Conservation (phyloP, 1,139 yeast species). For the Yamadazyma friedrichii region DNA sequence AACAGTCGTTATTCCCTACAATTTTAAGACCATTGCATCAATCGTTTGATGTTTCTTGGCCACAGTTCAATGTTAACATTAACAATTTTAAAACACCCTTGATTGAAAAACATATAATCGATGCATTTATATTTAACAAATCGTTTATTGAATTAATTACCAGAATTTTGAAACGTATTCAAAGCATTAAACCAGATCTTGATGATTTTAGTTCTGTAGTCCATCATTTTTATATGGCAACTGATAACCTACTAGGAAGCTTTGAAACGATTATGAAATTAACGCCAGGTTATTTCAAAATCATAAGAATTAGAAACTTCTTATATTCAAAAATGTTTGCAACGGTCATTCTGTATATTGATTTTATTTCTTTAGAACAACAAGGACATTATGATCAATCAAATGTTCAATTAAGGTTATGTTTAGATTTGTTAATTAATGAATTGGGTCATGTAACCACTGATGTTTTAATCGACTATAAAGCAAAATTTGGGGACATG, state of each 20-base stretch:
- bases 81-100: conserved; percentile 9
- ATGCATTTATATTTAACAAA: conserved; percentile 4
- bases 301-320: conserved; percentile 5
- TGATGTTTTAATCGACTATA: conserved; percentile 3
- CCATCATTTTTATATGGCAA: neutral
- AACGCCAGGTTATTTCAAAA: conserved; percentile 9
- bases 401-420: conserved; percentile 5
- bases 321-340: conserved; percentile 6
- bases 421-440: conserved; percentile 6
- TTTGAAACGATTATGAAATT: neutral
- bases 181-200: conserved; percentile 5
- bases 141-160: conserved; percentile 4
- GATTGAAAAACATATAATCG: conserved; percentile 12
- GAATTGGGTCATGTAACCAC: conserved; percentile 9
- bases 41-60: conserved; percentile 12
- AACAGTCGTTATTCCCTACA: conserved; percentile 8
- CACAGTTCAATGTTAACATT: conserved; percentile 7
- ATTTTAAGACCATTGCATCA: conserved; percentile 5
- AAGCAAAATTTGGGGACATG: conserved; percentile 6
- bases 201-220: neutral
- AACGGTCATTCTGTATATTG: conserved; percentile 2
- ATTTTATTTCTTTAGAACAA: conserved; percentile 9
- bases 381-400: conserved; percentile 4
- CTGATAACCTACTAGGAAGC: neutral
- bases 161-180: conserved; percentile 4